Conservation (phyloP, 805 yeast species). For the Metschnikowia similis region DNA sequence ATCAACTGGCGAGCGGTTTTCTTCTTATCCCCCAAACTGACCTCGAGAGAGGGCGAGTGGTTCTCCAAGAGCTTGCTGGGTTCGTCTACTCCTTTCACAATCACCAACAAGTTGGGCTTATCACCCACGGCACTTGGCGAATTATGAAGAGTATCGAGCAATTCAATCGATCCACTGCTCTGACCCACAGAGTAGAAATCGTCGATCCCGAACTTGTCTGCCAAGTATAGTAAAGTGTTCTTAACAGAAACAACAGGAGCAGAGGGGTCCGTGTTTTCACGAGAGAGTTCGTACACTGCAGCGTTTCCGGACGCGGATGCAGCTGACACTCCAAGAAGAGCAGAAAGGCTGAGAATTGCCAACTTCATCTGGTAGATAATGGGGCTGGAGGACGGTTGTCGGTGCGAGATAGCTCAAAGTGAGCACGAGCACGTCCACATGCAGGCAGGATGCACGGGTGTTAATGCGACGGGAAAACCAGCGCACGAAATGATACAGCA, state of each 20-base stretch:
- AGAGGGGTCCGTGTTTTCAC: neutral
- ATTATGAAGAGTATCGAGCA: conserved; percentile 19
- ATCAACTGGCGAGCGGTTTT: conserved; percentile 10
- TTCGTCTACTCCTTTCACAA: conserved; percentile 40
- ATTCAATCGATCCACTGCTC: conserved; percentile 27
- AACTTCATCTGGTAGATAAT: conserved; percentile 13
- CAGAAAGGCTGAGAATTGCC: conserved; percentile 12
- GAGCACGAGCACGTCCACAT: conserved; percentile 6
- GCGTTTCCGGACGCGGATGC: conserved; percentile 13
- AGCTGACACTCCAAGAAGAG: conserved; percentile 11
- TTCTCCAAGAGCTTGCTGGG: conserved; percentile 27
- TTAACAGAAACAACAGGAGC: conserved; percentile 12
- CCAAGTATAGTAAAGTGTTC: conserved; percentile 41
- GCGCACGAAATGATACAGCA: neutral
- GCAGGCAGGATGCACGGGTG: conserved; percentile 8
- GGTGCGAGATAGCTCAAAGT: neutral
- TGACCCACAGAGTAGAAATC: conserved; percentile 28
- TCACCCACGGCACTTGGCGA: conserved; percentile 4
- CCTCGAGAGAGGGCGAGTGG: conserved; percentile 20
- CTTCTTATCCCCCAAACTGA: conserved; percentile 9
- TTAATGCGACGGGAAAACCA: neutral
- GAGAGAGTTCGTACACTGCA: conserved; percentile 16
- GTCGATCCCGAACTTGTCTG: conserved; percentile 42
- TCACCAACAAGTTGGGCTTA: conserved; percentile 32
- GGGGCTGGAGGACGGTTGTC: neutral